Evolutionary conservation across 1,284 basidiomycete species (phyloP), one percentile per base, ranked within the genome.

Genomic region (Phellopilus nigrolimitatus): DNA sequence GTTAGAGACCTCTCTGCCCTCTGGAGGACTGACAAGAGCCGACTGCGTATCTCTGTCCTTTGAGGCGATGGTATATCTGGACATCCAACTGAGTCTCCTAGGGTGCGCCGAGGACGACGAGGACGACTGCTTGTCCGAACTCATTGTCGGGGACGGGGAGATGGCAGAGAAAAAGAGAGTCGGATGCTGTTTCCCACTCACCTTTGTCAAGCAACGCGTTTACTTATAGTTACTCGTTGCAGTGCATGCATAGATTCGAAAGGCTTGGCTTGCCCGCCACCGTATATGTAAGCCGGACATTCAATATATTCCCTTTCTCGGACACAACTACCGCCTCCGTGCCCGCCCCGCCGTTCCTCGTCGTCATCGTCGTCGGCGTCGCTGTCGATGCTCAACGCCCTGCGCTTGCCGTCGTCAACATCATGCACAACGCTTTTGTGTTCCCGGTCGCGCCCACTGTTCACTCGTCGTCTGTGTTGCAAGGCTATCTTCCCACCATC

Each of bases 1-100:
- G 21, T 40, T 27, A 24, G 42, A 31, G 27, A 50, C 47, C 48
- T 54, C 47, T 19, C 27, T 49, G 47, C 53, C 53, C 43, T 54
- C 53, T 21, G 53, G 53, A 3, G 53, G 53, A 33, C 53, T 54
- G 17, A 25, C 38, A 15, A 54, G 48, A 4, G 41, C 46, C 10
- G 2, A 19, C 19, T 39, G 47, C n/a, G 47, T 27, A n/a, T 53
- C 47, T 28, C 39, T 40, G 31, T 49, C 46, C 25, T 36, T 49
- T n/a, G 37, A 47, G 10, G n/a, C n/a, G n/a, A 15, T 34, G 6
- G 49, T 37, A 38, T 54, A 54, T 24, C 30, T 50, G 15, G 34
- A 31, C 34, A 44, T 46, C 53, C 53, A 54, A 30, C 47, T 46
- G 17, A 49, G 42, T 19, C 47, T 28, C 24, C 34, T 49, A 19